Evolutionary conservation across 1,284 basidiomycete genomes (phyloP), one percentile per base, ranked within the genome.

Genomic region (Leucoagaricus sp.): DNA sequence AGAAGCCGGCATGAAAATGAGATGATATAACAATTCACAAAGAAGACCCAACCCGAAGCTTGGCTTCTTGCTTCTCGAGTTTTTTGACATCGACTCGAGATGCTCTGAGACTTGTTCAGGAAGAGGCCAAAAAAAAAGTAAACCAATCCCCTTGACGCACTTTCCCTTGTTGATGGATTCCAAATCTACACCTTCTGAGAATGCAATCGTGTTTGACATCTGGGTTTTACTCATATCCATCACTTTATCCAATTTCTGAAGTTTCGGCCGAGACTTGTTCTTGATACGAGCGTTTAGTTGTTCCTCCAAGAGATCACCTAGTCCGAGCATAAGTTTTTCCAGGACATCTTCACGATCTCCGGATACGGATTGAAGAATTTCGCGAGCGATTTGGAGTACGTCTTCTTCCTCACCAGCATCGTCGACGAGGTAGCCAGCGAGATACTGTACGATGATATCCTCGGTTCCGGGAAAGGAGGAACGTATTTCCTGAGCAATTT

Each of bases 71-170:
- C 73, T 98, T 98, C 72, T 98, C 97, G 15, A 99, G 85, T 69
- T 98, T 98, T 76, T 94, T 96, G 61, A 99, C 85, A 77, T 99
- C 97, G 56, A 99, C 97, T 47, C 93, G 89, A 46, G 95, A 96
- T 29, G 93, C 93, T 72, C 93, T 93, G 63, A 41, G 51, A 59
- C 65, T 47, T 55, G 38, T 56, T 42, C 36, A 40, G 36, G 45
- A 41, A n/a, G n/a, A n/a, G n/a, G n/a, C n/a, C 2, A 44, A 19
- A 25, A 21, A n/a, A 12, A 12, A 9, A 47, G 7, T 33, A 17
- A 29, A 15, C 23, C 9, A 25, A 29, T 26, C 33, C n/a, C 17
- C 28, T 33, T 23, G 15, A 84, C 88, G 72, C 70, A 93, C 91
- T 89, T 97, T 75, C 89, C 89, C 79, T 97, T 96, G 74, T 93